Evolutionary conservation across 106 monocot species (phyloP), one percentile per base, ranked within the genome.

Genomic region (Dioscorea dumetorum): DNA sequence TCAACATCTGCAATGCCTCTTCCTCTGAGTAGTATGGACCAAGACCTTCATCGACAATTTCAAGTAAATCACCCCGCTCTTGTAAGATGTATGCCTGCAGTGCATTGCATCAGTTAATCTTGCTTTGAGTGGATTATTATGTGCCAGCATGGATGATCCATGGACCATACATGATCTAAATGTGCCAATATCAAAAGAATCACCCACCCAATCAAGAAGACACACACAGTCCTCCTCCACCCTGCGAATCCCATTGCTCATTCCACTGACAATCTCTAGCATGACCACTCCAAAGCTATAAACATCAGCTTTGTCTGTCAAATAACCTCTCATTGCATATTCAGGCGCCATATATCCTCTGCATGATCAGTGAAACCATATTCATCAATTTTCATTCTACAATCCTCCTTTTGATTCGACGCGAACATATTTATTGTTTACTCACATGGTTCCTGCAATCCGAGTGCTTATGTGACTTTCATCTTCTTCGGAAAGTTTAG

Each of bases 331-430:
- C 86, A 82, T 81, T 58, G 87, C 80, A 74, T 87, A 82, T 69
- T 80, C 80, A n/a, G 84, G 84, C 33, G 84, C 84, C 84, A 85
- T 85, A 31, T 85, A 85, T n/a, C 84, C 85, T 63, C 85, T 85
- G 74, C 57, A 74, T 24, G 61, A 50, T 50, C 18, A 22, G 3
- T 18, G 41, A 41, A 10, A 34, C 3, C 34, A 34, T 7, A 34
- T 34, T 34, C 7, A 34, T 34, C n/a, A n/a, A n/a, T n/a, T n/a
- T n/a, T n/a, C n/a, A n/a, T n/a, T n/a, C n/a, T n/a, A n/a, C n/a
- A n/a, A n/a, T n/a, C n/a, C n/a, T 3, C 28, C 3, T 28, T 28
- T 28, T 28, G 2, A 28, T 28, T 28, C 28, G 1, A 28, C 1
- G 41, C 6, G 5, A 41, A 41, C 41, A 41, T 10, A 41, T 34